Percentiles rank a stretch among this genome's conserved stretches.
These are phyloP conservation scores for Sanghuangporus weigelae DNA, from an alignment of 1,284 basidiomycete species.

Conservation along the genomic window DNA sequence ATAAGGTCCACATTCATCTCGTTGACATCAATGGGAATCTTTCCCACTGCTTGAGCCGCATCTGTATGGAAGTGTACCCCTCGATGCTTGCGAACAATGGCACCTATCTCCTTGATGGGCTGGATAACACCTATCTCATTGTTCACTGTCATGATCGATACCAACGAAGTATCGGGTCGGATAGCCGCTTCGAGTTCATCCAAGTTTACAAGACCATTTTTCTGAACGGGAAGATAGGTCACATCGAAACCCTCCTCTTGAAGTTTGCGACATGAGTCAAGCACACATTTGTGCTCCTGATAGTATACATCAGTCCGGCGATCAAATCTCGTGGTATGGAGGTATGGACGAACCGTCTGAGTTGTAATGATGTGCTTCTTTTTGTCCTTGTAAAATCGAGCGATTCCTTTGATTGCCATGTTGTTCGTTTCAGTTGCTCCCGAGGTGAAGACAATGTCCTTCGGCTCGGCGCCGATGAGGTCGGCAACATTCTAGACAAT, in stretches of 20 bases:
- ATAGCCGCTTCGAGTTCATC: constrained; percentile 77
- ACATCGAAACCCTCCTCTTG: constrained; percentile 97
- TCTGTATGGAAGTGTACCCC: constrained; percentile 97
- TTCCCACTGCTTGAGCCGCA: constrained; percentile 93
- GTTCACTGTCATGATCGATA: constrained; percentile 99
- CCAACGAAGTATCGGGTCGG: constrained; percentile 80
- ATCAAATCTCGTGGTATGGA: neutral
- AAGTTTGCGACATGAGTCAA: constrained; percentile 95
- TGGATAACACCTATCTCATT: constrained; percentile 99
- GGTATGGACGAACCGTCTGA: constrained; percentile 63
- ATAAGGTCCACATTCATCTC: constrained; percentile 94
- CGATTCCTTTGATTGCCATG: constrained; percentile 96
- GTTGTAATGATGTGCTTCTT: constrained; percentile 89
- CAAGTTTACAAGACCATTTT: constrained; percentile 81
- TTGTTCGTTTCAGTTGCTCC: constrained; percentile 99
- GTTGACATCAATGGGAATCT: constrained; percentile 90
- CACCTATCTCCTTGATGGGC: constrained; percentile 93
- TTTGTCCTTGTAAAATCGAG: constrained; percentile 89
- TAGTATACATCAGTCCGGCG: constrained; percentile 14
- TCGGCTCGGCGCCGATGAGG: constrained; percentile 90
- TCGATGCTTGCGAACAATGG: constrained; percentile 76
- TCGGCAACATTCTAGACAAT: constrained; percentile 72
- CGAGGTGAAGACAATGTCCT: constrained; percentile 97
- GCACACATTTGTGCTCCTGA: constrained; percentile 98
- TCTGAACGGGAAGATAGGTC: constrained; percentile 92